A percentile compares a stretch with the other conserved stretches of the same genome.
phyloP scores from a whole-genome alignment of 1,139 yeast species.

The Hyphopichia khmerensis region DNA sequence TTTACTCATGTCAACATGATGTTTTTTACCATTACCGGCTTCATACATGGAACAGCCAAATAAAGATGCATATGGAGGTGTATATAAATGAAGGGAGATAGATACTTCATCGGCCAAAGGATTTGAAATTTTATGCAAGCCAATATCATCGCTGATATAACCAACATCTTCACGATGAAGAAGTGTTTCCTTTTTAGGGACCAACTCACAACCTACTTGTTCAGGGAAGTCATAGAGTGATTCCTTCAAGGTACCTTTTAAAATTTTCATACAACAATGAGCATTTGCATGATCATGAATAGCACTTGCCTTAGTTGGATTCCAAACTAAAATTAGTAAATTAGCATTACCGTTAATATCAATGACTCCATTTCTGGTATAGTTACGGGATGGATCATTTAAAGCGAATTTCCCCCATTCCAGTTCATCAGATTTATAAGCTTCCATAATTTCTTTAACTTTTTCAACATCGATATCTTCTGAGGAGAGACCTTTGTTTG shows the following conservation, averaged over 20 bases:
- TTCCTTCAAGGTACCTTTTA: constrained; percentile 61
- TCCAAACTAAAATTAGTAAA: constrained; percentile 68
- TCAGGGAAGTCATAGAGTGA: constrained; percentile 56
- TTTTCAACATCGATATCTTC: constrained; percentile 57
- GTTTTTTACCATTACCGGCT: constrained; percentile 49
- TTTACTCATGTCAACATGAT: constrained; percentile 60
- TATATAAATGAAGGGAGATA: constrained; percentile 71
- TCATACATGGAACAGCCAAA: constrained; percentile 68
- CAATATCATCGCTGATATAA: constrained; percentile 66
- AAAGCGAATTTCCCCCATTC: constrained; percentile 67
- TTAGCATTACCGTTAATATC: constrained; percentile 70
- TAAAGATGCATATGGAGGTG: constrained; percentile 75
- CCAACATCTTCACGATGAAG: constrained; percentile 53
- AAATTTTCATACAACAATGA: constrained; percentile 66
- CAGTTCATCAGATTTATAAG: constrained; percentile 44
- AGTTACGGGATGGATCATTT: constrained; percentile 49
- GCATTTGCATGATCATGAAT: constrained; percentile 81
- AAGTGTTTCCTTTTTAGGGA: constrained; percentile 30
- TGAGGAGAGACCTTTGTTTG: constrained; percentile 36
- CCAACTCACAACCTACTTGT: constrained; percentile 24
- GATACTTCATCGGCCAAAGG: constrained; percentile 47
- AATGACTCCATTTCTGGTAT: constrained; percentile 65
- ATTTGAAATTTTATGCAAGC: constrained; percentile 65
- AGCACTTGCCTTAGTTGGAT: constrained; percentile 63
- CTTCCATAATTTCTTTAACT: constrained; percentile 47